Evolutionary conservation across 148 eudicot species (phyloP), one percentile per base, ranked within the genome.

Genomic region (Selenicereus undatus): DNA sequence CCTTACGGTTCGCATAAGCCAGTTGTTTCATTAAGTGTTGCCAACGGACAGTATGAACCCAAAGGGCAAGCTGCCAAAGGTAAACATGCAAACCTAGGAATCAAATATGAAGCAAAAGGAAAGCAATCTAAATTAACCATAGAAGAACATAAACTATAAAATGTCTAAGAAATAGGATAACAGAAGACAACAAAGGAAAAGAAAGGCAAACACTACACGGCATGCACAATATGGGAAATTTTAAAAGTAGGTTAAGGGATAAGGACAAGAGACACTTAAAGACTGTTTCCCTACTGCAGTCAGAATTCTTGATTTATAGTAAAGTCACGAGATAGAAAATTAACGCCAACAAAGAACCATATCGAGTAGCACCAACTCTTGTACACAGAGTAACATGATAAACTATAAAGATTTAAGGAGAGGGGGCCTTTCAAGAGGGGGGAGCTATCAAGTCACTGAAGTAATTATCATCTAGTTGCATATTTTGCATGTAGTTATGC

Each of bases 1-100:
- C 85, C 98, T 92, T 90, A 93, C 99, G 99, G 99, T 75, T 87
- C 91, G 80, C 99, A 96, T 48, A 90, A 75, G 75, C 95, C 94
- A 45, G 89, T 88, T 80, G 89, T 52, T 75, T 50, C 64, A 73
- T 96, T 88, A 65, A 88, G 82, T 18, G 79, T 84, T 13, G 99
- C 93, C 78, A 36, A 77, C 3, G 97, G 97, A 86, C 99, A 96
- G 81, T 93, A 90, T 22, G 99, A 82, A 58, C 99, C 99, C 85
- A 93, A 84, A 17, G 99, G 99, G 81, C 99, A 96, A 76, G 99
- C 99, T 96, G 77, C 88, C 88, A 87, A 60, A 51, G 52, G 72
- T 32, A n/a, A 70, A 78, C 36, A 78, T 10, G 39, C 20, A 51
- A 75, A 11, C 70, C 75, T n/a, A 83, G 78, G 35, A n/a, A 13